Base-by-base conservation (phyloP, 2,329 filamentous ascomycete genomes). In the Tolypocladium sp. region DNA sequence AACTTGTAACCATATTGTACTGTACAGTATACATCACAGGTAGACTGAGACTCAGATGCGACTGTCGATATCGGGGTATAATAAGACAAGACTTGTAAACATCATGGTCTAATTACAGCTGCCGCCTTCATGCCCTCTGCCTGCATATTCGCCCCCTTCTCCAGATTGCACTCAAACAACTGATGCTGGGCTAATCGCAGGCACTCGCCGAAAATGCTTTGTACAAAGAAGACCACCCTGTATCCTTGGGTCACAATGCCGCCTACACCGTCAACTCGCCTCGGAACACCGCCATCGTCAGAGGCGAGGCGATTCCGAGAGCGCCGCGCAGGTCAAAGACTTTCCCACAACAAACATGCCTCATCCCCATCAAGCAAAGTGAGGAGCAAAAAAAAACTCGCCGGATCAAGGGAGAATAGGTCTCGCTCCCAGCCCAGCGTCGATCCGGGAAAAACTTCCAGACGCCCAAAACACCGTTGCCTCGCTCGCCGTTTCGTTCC, bases 61-160 rank as follows among this genome's bases (percentile, higher is more conserved):
- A 15, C 30, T 57, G 56, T 59, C 59, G 13, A 60, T 33, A 4
- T 49, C 37, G 44, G 58, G 56, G 56, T 65, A 66, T 61, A 62
- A 62, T 59, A 49, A 54, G 57, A 61, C 68, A 63, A 64, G 68
- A 65, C 65, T 64, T 61, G 60, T 63, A 62, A 65, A 62, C 63
- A 60, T 64, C 66, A 57, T 62, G 52, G 63, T 72, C 70, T 73
- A 73, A 71, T 71, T 73, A 72, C 69, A 73, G 62, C 63, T 68
- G 63, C 58, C 62, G 61, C 62, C 52, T 57, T 62, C 58, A 60
- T 58, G 58, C 59, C 59, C 58, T 55, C 57, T 30, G 46, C 56
- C 59, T 56, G 52, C 57, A 56, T 61, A 63, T 61, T 61, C 42
- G 25, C 56, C 57, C 30, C 56, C 41, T 51, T 59, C 55, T 49